These are phyloP conservation scores for Erodium maritimum DNA, from an alignment of 345 rosid genomes.

Conservation along the genomic window DNA sequence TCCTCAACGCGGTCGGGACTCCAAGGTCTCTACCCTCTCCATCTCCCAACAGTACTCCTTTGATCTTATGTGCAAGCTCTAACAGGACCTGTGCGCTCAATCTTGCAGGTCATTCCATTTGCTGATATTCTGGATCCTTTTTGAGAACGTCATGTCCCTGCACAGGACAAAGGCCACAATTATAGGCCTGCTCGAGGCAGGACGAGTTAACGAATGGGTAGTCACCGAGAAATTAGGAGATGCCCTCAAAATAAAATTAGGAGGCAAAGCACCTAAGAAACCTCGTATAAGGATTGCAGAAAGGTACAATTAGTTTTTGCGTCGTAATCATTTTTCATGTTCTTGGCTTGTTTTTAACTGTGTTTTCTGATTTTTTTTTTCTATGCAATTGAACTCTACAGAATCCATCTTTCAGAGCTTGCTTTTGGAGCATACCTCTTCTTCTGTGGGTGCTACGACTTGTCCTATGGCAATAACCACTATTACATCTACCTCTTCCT, in stretches of 20 bases:
- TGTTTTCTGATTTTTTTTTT: background rate
- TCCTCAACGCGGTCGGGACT: constrained; percentile 75
- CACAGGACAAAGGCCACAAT: constrained; percentile 82
- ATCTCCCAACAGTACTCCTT: too few relatives aligned
- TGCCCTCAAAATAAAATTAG: constrained; percentile 35
- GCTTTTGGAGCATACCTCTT: constrained; percentile 59
- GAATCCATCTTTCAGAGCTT: constrained; percentile 60
- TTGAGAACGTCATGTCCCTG: constrained; percentile 88
- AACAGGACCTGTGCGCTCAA: background rate
- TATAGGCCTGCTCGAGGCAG: constrained; percentile 70
- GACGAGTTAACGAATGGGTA: constrained; percentile 89
- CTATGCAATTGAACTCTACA: constrained; percentile 11
- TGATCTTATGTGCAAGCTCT: too few relatives aligned
- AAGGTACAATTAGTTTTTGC: constrained; percentile 28
- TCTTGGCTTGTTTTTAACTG: background rate
- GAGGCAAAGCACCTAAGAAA: constrained; percentile 29
- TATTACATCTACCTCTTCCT: constrained; percentile 50
- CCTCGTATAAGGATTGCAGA: constrained; percentile 43
- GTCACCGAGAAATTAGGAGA: constrained; percentile 89
- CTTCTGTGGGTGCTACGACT: constrained; percentile 64
- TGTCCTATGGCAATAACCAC: constrained; percentile 46
- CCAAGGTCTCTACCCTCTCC: constrained; percentile 67
- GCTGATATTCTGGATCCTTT: constrained; percentile 62
- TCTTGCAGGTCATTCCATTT: constrained; percentile 46
- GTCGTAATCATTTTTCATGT: background rate